Conservation (phyloP, 1,139 yeast genomes). For the Taphrina communis region DNA sequence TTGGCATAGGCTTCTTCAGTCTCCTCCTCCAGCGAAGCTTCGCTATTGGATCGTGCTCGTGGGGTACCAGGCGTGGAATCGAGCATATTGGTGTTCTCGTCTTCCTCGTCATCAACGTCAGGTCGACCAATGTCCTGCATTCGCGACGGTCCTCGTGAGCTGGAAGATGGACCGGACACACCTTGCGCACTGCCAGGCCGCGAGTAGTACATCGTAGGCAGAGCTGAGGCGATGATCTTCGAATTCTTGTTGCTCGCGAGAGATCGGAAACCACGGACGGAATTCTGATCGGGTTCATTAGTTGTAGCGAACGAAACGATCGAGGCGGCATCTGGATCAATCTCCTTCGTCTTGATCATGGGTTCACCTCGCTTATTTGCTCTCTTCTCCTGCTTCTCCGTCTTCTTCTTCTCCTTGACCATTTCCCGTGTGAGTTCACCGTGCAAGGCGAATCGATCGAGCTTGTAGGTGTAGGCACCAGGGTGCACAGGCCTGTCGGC, state of each 20-base stretch:
- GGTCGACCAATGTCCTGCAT: not conserved
- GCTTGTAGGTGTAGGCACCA: conserved; percentile 38
- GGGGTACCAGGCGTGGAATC: conserved; percentile 19
- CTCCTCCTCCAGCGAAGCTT: conserved; percentile 24
- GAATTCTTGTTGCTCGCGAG: conserved; percentile 37
- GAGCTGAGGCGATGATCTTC: conserved; percentile 32
- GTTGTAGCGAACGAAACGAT: conserved; percentile 19
- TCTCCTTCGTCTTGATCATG: conserved; percentile 32
- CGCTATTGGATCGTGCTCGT: conserved; percentile 16
- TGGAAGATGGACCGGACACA: conserved; percentile 13
- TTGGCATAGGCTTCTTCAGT: conserved; percentile 26
- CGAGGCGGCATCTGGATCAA: conserved; percentile 38
- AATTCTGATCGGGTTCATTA: conserved; percentile 25
- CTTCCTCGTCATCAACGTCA: conserved; percentile 31
- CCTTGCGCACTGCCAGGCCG: conserved; percentile 35
- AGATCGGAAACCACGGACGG: conserved; percentile 36
- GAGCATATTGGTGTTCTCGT: conserved; percentile 24
- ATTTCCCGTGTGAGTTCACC: conserved; percentile 32
- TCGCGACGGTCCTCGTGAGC: conserved; percentile 15
- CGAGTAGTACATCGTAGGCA: conserved; percentile 36
- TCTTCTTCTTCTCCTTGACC: conserved; percentile 39
- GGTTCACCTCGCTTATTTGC: conserved; percentile 34
- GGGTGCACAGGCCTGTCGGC: conserved; percentile 37
- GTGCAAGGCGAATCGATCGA: conserved; percentile 38
- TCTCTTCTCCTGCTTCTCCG: conserved; percentile 35